Evolutionary conservation across 371 early-diverging fungal genomes (phyloP), one percentile per base, ranked within the genome.

Genomic region (Mortierella sp.): DNA sequence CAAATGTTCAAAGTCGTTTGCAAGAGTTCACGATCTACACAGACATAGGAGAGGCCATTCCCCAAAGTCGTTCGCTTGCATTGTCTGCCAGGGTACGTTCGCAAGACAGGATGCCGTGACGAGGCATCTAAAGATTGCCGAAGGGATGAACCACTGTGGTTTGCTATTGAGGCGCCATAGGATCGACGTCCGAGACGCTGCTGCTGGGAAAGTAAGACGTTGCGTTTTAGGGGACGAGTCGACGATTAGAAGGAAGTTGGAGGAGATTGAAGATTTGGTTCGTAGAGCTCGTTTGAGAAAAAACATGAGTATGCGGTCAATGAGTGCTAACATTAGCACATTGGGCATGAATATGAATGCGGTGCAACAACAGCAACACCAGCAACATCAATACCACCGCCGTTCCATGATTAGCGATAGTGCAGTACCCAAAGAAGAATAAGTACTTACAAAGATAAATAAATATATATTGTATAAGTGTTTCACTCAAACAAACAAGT

Each of bases 31-130:
- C 13, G 79, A 79, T 15, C 67, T 74, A 13, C 70, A 79, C 13
- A 74, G 79, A 0, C 79, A 79, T 55, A 24, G 33, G 52, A 62
- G 59, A 57, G 67, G 70, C 0, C 79, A 79, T 60, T 33, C 52
- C 10, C 60, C 59, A 36, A 79, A 79, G 57, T 64, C 70, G 0
- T 57, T 74, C 21, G 33, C 15, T n/a, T 79, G 79, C 32, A 53
- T 74, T 22, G 79, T 79, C 4, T 79, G 79, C 32, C 64, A 48
- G 3, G 60, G 64, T 13, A 58, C 50, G 41, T 79, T 79, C 40
- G 79, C 74, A 1, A 55, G 79, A 21, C 79, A 79, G 24, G 79
- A 79, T 28, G 79, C 79, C 1, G 79, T 79, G 50, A 79, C 79
- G 0, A 55, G 79, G 7, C 79, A 79, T 28, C 13, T 74, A 40